phyloP scores from a whole-genome alignment of 306 rosid genomes.

The Lablab purpureus region DNA sequence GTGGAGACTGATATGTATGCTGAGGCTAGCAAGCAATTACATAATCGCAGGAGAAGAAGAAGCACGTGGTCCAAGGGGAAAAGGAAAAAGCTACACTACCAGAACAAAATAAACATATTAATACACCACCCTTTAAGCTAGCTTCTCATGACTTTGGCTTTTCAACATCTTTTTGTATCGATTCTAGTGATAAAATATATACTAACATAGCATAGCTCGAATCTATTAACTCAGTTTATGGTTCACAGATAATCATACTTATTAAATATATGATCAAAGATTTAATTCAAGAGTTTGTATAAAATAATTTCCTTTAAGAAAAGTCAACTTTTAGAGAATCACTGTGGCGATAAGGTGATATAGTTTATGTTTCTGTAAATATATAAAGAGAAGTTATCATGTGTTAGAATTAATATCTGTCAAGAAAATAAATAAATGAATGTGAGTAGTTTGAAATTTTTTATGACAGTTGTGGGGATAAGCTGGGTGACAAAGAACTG shows the following conservation, averaged over 20 bases:
- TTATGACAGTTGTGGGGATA: background rate
- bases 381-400: no score
- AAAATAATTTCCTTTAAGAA: background rate
- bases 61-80: constrained; percentile 57
- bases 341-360: no score
- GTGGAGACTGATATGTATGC: constrained; percentile 35
- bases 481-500: background rate
- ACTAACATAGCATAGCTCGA: background rate
- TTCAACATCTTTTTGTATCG: constrained; percentile 47
- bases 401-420: no score
- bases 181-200: constrained; percentile 10
- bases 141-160: constrained; percentile 51
- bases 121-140: constrained; percentile 41
- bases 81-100: constrained; percentile 41
- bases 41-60: constrained; percentile 33
- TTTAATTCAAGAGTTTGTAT: background rate
- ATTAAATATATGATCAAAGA: background rate
- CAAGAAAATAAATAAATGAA: no score
- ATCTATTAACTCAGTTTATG: background rate
- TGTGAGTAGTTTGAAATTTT: background rate
- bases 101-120: background rate
- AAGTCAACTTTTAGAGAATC: background rate
- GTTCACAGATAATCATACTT: background rate
- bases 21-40: constrained; percentile 43
- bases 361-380: no score